These are phyloP conservation scores for Glycine tomentella DNA, from an alignment of 306 rosid genomes.

Conservation along the genomic window DNA sequence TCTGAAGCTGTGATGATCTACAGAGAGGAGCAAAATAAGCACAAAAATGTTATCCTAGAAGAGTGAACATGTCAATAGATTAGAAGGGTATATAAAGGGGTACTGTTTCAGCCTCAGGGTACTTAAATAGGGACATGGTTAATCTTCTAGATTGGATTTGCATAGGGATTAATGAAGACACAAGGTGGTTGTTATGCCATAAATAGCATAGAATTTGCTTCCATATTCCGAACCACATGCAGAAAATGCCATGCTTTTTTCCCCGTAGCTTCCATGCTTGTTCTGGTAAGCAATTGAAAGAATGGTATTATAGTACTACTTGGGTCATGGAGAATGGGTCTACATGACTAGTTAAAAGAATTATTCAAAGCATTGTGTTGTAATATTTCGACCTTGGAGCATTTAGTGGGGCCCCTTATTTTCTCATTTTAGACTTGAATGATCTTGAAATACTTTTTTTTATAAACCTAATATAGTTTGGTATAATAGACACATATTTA, in stretches of 20 bases:
- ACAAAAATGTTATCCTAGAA: background rate
- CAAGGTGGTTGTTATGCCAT: conserved; percentile 1
- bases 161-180: conserved; percentile 27
- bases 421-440: conserved; percentile 7
- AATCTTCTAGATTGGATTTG: conserved; percentile 33
- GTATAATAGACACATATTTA: no score
- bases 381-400: conserved; percentile 37
- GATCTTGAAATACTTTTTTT: no score
- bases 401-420: conserved; percentile 36
- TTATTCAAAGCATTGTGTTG: conserved; percentile 3
- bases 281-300: conserved; percentile 45
- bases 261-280: conserved; percentile 45
- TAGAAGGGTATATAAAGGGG: conserved; percentile 17
- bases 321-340: conserved; percentile 53
- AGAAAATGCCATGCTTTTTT: conserved; percentile 42
- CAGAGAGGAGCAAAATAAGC: background rate
- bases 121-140: conserved; percentile 18
- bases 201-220: conserved; percentile 50
- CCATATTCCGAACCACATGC: conserved; percentile 34
- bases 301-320: background rate
- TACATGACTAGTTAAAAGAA: conserved; percentile 27
- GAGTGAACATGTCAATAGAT: conserved; percentile 13
- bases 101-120: background rate
- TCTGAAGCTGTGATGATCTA: conserved; percentile 29
- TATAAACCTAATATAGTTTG: no score